Evolutionary conservation across 805 yeast genomes (phyloP), one percentile per base, ranked within the genome.

Genomic region (Lachancea meyersii): DNA sequence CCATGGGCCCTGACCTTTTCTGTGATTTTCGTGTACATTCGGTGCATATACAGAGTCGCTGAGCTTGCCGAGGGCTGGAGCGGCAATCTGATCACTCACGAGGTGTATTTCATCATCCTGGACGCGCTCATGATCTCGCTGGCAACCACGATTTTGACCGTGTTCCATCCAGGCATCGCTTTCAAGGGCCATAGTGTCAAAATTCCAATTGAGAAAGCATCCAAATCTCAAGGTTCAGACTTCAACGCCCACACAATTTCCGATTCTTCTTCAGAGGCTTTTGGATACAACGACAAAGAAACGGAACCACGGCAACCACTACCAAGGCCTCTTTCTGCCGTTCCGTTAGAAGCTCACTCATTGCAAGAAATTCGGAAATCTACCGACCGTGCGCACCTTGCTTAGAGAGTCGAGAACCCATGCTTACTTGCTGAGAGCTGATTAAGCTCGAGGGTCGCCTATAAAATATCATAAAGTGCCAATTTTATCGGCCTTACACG

Each of bases 21-120:
- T 1, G 77, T 79, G 3, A 18, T 75, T 2, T 70, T 77, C 33
- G 70, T 86, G 19, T 80, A 75, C 48, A 67, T 76, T 22, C 73
- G 96, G 55, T 82, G 89, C 50, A 67, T 80, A 32, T 86, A 84
- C 63, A 74, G 95, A 57, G 71, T 85, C 23, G 71, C 76, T 30
- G 96, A 87, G 61, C 68, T 87, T 45, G 61, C 79, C 2, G 77
- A 79, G 54, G 68, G 67, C 11, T 85, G 89, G 82, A 46, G 55
- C 5, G 91, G 95, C 1, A 68, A 61, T 44, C 65, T 87, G 52
- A 81, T 84, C 38, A 67, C 70, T 2, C 76, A 74, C 41, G 87
- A 82, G 57, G 60, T 68, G 35, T 79, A 73, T 52, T 75, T 82
- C 52, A 65, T 81, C 57, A 68, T 73, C 14, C 61, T 82, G 16